Conservation (phyloP, 2,329 filamentous ascomycete genomes). For the Hirsutella minnesotensis region DNA sequence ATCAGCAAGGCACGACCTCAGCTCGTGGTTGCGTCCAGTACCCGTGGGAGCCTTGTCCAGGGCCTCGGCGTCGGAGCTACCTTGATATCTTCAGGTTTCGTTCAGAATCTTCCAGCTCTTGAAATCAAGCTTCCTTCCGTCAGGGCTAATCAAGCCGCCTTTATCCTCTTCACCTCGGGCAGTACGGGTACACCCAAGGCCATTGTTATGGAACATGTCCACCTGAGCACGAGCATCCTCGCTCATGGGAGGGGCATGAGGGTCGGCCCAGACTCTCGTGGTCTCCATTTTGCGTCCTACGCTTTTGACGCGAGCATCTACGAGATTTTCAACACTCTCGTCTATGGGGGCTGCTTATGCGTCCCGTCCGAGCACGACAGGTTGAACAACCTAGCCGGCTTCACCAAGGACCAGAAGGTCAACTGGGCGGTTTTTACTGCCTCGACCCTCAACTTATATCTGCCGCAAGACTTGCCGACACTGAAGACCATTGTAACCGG, state of each 20-base stretch:
- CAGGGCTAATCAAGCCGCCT: background rate
- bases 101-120: background rate
- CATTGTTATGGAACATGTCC: background rate
- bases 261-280: background rate
- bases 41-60: background rate
- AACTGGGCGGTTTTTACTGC: background rate
- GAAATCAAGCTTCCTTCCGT: background rate
- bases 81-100: background rate
- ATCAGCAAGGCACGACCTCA: background rate
- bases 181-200: conserved; percentile 42
- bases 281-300: conserved; percentile 2
- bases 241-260: background rate
- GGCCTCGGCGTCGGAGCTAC: background rate
- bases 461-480: background rate
- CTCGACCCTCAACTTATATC: conserved; percentile 1
- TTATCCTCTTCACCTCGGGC: conserved; percentile 15
- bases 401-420: conserved; percentile 2
- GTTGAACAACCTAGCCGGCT: conserved; percentile 1
- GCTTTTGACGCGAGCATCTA: conserved; percentile 5
- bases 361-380: conserved; percentile 2
- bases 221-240: background rate
- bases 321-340: background rate
- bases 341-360: conserved; percentile 2
- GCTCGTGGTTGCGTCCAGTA: background rate
- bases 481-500: background rate